Percentiles rank a stretch among this genome's conserved stretches.
phyloP scores from a whole-genome alignment of 2,329 filamentous ascomycete genomes.

The Cytospora schulzeri region DNA sequence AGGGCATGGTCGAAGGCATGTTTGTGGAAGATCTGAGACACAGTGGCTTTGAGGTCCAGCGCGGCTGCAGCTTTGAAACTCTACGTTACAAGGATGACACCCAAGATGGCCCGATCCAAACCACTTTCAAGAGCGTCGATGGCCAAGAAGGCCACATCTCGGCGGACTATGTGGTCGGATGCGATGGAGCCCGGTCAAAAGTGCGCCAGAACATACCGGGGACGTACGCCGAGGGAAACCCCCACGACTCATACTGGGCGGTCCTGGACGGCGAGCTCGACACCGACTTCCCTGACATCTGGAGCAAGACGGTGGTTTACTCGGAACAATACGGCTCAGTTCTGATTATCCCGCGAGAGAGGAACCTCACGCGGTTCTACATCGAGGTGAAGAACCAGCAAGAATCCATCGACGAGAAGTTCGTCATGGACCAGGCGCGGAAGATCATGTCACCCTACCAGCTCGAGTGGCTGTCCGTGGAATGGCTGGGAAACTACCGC shows the following conservation, averaged over 20 bases:
- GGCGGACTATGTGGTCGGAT: slow-evolving; percentile 23
- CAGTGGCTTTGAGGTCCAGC: slow-evolving; percentile 50
- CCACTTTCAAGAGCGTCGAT: slow-evolving; percentile 39
- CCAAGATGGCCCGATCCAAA: slow-evolving; percentile 43
- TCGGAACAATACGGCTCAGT: slow-evolving; percentile 69
- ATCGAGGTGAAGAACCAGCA: slow-evolving; percentile 57
- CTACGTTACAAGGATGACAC: slow-evolving; percentile 37
- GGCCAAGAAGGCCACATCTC: slow-evolving; percentile 33
- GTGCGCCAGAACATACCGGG: slow-evolving; percentile 66
- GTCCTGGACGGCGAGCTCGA: slow-evolving; percentile 71
- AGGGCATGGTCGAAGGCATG: slow-evolving; percentile 62
- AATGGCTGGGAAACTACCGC: slow-evolving; percentile 74
- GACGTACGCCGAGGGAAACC: slow-evolving; percentile 57
- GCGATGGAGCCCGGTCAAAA: slow-evolving; percentile 67
- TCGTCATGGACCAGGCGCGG: slow-evolving; percentile 68
- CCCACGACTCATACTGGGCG: slow-evolving; percentile 64
- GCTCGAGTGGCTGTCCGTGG: slow-evolving; percentile 59
- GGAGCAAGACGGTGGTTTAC: slow-evolving; percentile 72
- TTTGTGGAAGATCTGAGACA: slow-evolving; percentile 58
- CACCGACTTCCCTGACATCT: slow-evolving; percentile 74
- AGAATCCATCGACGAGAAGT: slow-evolving; percentile 55
- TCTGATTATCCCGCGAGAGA: slow-evolving; percentile 71
- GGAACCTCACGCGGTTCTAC: slow-evolving; percentile 69
- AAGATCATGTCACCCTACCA: slow-evolving; percentile 62
- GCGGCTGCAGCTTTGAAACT: slow-evolving; percentile 32